phyloP scores from a whole-genome alignment of 2,329 filamentous ascomycete species.

The Thelonectria discophora region DNA sequence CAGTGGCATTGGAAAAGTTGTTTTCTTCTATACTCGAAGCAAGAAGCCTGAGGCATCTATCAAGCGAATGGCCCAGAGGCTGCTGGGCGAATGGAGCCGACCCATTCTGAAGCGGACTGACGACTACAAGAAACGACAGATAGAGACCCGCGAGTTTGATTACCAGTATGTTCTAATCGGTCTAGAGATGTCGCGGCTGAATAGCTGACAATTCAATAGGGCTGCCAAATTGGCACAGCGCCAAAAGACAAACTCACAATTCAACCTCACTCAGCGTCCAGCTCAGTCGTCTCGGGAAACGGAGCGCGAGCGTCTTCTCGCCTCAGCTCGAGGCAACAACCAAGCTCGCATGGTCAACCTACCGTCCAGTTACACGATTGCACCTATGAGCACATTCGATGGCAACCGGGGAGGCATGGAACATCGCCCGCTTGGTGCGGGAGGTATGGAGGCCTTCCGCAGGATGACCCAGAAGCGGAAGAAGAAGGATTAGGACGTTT shows the following conservation, averaged over 20 bases:
- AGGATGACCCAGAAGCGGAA: constrained; percentile 72
- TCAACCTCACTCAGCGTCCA: constrained; percentile 61
- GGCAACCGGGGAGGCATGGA: constrained; percentile 58
- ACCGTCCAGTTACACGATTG: constrained; percentile 67
- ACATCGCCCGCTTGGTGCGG: constrained; percentile 69
- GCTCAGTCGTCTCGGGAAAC: constrained; percentile 55
- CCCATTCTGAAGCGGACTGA: constrained; percentile 94
- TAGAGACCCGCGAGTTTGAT: constrained; percentile 71
- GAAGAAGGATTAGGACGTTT: constrained; percentile 50
- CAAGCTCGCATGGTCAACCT: constrained; percentile 65
- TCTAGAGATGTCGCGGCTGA: background rate
- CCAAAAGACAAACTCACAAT: constrained; percentile 57
- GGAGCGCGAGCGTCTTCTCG: constrained; percentile 68
- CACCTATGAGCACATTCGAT: constrained; percentile 70
- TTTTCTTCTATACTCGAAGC: constrained; percentile 96
- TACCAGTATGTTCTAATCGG: constrained; percentile 60
- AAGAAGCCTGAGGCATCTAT: constrained; percentile 88
- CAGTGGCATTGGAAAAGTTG: constrained; percentile 94
- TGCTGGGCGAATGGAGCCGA: constrained; percentile 95
- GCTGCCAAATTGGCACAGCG: constrained; percentile 64
- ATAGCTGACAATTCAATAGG: constrained; percentile 46
- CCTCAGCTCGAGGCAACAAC: constrained; percentile 63
- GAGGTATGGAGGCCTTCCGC: constrained; percentile 70
- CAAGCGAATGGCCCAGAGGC: constrained; percentile 90
- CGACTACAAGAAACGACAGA: constrained; percentile 87